These are phyloP conservation scores for Gypsophila paniculata DNA, from an alignment of 179 eudicot species.

Conservation along the genomic window DNA sequence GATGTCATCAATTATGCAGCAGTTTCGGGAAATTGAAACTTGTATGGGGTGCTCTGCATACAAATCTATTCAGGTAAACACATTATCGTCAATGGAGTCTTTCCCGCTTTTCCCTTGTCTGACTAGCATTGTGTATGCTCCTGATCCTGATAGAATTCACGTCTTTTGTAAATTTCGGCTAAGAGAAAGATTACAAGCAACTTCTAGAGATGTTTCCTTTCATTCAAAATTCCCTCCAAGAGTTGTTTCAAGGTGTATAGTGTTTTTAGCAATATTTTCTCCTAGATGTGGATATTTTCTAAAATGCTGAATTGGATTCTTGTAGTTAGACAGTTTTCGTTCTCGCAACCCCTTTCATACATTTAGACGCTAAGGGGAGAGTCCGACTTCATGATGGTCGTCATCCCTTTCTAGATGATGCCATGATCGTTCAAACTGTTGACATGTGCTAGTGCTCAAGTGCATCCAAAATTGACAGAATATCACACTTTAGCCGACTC, in stretches of 20 bases:
- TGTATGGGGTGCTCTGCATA: conserved; percentile 91
- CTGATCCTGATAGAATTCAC: not conserved
- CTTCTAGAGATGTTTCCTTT: no score
- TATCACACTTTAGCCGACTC: not conserved
- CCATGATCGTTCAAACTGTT: not conserved
- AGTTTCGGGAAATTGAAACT: conserved; percentile 95
- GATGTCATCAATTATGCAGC: conserved; percentile 97
- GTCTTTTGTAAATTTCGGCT: not conserved
- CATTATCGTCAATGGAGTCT: not conserved
- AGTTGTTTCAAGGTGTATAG: no score
- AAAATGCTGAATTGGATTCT: not conserved
- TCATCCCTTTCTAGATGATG: conserved; percentile 1
- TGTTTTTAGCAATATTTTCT: no score
- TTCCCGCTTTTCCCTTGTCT: not conserved
- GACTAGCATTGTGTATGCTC: not conserved
- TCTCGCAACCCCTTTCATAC: not conserved
- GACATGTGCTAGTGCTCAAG: not conserved
- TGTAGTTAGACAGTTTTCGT: not conserved
- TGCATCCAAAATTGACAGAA: not conserved
- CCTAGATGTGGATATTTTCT: not conserved
- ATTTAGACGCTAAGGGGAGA: not conserved
- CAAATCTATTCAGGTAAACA: conserved; percentile 71
- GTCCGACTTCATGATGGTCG: not conserved
- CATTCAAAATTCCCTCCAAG: no score
- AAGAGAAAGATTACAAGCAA: no score